A percentile compares a stretch with the other conserved stretches of the same genome.
These are phyloP conservation scores for Microcyclosporella mali DNA, from an alignment of 2,329 filamentous ascomycete species.

Conservation along the genomic window DNA sequence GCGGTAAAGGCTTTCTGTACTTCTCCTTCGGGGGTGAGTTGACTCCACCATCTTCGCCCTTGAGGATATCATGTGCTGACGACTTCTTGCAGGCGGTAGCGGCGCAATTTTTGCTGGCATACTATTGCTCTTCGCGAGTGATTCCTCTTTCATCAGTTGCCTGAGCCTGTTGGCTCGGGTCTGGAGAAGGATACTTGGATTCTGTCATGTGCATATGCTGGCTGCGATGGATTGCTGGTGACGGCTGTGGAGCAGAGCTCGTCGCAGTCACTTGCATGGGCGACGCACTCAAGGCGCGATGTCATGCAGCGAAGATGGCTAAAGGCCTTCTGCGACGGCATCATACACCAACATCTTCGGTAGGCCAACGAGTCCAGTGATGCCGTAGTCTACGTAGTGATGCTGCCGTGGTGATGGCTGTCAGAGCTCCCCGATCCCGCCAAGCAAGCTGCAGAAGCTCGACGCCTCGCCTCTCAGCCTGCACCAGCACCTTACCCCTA, in stretches of 20 bases:
- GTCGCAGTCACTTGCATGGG: neutral
- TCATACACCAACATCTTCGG: neutral
- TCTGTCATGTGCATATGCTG: too few relatives aligned
- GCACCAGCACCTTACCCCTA: too few relatives aligned
- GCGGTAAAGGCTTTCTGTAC: neutral
- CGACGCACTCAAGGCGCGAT: neutral
- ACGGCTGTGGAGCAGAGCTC: neutral
- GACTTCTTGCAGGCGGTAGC: too few relatives aligned
- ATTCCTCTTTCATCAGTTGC: neutral
- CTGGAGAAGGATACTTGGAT: neutral
- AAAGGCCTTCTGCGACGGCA: neutral
- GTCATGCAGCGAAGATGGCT: neutral
- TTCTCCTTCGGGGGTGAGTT: slow-evolving; percentile 4
- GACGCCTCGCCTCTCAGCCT: neutral
- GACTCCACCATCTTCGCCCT: too few relatives aligned
- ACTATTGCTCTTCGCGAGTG: neutral
- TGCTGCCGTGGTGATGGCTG: too few relatives aligned
- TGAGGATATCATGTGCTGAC: too few relatives aligned
- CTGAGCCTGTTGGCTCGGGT: neutral
- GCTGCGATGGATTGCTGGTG: too few relatives aligned
- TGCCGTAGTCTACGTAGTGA: too few relatives aligned
- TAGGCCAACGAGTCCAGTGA: neutral
- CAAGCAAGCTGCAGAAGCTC: neutral
- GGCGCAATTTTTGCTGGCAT: slow-evolving; percentile 10
- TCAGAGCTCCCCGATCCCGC: too few relatives aligned